Percentiles rank a stretch among this genome's conserved stretches.
phyloP scores from a whole-genome alignment of 1,284 basidiomycete species.

The Ustilago bromivora region DNA sequence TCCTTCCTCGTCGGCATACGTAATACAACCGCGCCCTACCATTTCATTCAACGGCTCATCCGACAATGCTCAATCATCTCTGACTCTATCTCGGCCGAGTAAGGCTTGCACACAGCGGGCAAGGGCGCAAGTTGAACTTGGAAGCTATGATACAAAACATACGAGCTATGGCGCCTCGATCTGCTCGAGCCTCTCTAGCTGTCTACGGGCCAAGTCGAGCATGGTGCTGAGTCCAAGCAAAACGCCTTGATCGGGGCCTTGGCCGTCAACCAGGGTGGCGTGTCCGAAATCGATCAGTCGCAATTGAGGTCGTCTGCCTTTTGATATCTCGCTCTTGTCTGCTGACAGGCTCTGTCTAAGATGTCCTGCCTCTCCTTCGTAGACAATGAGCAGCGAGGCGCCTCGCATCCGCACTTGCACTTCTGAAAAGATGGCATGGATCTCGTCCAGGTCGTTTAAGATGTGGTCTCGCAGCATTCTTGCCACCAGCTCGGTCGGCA shows the following conservation, averaged over 20 bases:
- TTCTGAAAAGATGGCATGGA: slow-evolving; percentile 73
- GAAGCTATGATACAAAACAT: too few species aligned
- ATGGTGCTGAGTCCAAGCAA: slow-evolving; percentile 79
- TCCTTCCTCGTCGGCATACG: too few species aligned
- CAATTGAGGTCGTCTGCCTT: slow-evolving; percentile 69
- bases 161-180: background rate
- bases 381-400: slow-evolving; percentile 82
- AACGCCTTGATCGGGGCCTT: slow-evolving; percentile 84
- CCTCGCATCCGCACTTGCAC: slow-evolving; percentile 85
- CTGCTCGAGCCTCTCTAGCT: slow-evolving; percentile 15
- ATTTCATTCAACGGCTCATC: background rate
- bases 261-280: slow-evolving; percentile 77
- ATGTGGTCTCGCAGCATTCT: slow-evolving; percentile 68
- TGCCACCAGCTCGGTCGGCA: slow-evolving; percentile 68
- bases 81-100: too few species aligned
- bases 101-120: too few species aligned
- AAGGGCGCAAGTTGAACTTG: too few species aligned
- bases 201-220: slow-evolving; percentile 15
- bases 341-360: slow-evolving; percentile 66
- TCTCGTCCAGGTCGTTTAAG: slow-evolving; percentile 72
- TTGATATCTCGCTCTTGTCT: background rate
- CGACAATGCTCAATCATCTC: background rate
- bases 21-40: background rate
- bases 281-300: slow-evolving; percentile 96
- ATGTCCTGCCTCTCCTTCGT: slow-evolving; percentile 78